Evolutionary conservation across 2,329 filamentous ascomycete genomes (phyloP), one percentile per base, ranked within the genome.

Genomic region (Magnaporthales sp.): DNA sequence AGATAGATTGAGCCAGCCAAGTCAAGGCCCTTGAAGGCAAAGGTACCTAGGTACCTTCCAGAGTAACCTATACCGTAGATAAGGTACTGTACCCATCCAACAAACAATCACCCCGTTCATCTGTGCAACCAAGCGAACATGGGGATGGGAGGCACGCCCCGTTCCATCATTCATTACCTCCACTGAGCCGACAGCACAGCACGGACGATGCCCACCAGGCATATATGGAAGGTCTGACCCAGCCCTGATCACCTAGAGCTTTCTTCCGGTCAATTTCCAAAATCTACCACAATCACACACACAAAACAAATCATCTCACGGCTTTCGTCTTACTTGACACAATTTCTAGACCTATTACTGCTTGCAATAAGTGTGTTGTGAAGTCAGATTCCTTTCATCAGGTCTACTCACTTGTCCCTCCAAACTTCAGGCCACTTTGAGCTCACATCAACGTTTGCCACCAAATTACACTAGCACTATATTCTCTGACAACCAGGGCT

Each of bases 221-320:
- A 60, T 60, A 60, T 60, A 60, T 27, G 24, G 56, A 60, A 60
- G 24, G 56, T 60, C 56, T 27, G 56, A 60, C 56, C 56, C 56
- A 27, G 56, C 56, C 56, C 56, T 60, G 56, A 60, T 29, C 56
- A 27, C 19, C 56, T 60, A 27, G 27, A 24, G 11, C 27, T 26
- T 26, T 27, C 56, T n/a, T 29, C 15, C 27, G 15, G 7, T 60
- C 19, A 27, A 13, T 19, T 19, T 5, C 51, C 56, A 29, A 29
- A 24, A 27, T 19, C 13, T 19, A 27, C 27, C 24, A 27, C 11
- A 15, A 15, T 27, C 24, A n/a, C 54, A 27, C 24, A 60, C 27
- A 51, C n/a, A 51, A 31, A 51, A 51, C 38, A 51, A 51, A 51
- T n/a, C 19, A 51, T 51, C 38, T 51, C 38, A 51, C 38, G 38